Evolutionary conservation across 768 basidiomycete species (phyloP).

Genomic region (Gloeostereum incarnatum): DNA sequence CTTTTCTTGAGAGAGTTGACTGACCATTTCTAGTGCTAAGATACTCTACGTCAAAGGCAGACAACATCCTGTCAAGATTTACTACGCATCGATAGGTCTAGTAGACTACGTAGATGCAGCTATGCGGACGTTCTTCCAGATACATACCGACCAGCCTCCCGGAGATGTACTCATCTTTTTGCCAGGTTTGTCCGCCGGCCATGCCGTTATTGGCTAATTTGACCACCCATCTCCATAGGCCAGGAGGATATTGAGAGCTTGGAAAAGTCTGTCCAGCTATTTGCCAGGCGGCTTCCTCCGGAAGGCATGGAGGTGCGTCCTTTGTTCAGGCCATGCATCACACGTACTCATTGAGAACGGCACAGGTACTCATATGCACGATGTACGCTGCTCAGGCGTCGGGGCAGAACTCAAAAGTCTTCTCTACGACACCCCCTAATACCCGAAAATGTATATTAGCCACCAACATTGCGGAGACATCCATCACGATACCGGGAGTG

Average conservation of each 20-base stretch:
- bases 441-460: conserved; percentile 89
- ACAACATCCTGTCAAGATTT: conserved; percentile 84
- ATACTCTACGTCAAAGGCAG: conserved; percentile 90
- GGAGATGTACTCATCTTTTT: conserved; percentile 94
- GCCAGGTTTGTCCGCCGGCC: conserved; percentile 41
- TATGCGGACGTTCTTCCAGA: conserved; percentile 89
- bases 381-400: conserved; percentile 86
- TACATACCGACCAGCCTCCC: conserved; percentile 68
- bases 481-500: conserved; percentile 94
- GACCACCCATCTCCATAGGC: conserved; percentile 31
- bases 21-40: conserved; percentile 49
- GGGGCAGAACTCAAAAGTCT: conserved; percentile 70
- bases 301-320: conserved; percentile 39
- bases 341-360: conserved; percentile 6
- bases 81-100: conserved; percentile 65
- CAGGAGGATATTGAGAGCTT: conserved; percentile 96
- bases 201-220: not conserved
- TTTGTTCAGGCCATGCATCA: not conserved
- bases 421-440: conserved; percentile 51
- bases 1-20: not conserved
- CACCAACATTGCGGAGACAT: conserved; percentile 98
- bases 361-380: conserved; percentile 62
- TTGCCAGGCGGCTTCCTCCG: conserved; percentile 60
- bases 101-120: conserved; percentile 85
- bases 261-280: conserved; percentile 60